Evolutionary conservation across 2,329 filamentous ascomycete species (phyloP).

Genomic region (Claviceps humidiphila): DNA sequence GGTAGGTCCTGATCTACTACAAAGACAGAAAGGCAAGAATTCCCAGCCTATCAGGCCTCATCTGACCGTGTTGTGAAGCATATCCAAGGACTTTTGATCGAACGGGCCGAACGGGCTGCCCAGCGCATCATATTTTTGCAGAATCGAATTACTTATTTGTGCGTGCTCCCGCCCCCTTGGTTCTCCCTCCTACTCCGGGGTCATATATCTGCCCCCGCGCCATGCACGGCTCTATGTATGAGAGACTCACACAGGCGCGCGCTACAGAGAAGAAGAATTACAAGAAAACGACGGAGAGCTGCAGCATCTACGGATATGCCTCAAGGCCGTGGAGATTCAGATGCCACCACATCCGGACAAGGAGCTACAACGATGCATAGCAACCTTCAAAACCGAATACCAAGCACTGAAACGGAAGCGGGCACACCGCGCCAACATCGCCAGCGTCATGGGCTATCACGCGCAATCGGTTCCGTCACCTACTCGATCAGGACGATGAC

Average conservation of each 20-base stretch:
- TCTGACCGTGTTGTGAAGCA: constrained; percentile 25
- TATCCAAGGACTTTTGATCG: constrained; percentile 47
- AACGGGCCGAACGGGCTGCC: constrained; percentile 42
- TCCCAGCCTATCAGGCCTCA: background rate
- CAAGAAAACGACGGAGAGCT: constrained; percentile 46
- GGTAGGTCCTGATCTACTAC: constrained; percentile 21
- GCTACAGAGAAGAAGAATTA: constrained; percentile 38
- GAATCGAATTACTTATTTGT: constrained; percentile 44
- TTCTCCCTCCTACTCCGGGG: background rate
- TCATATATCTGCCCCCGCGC: too few relatives aligned
- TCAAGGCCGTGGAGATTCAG: constrained; percentile 49
- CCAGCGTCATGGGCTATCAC: constrained; percentile 16
- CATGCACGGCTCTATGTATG: too few relatives aligned
- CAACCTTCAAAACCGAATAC: constrained; percentile 49
- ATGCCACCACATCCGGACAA: constrained; percentile 37
- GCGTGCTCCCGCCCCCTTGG: constrained; percentile 11
- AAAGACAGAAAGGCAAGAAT: background rate
- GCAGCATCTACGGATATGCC: constrained; percentile 45
- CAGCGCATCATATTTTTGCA: constrained; percentile 48
- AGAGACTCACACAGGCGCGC: background rate
- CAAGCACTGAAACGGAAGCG: constrained; percentile 33
- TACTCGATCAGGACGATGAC: constrained; percentile 5
- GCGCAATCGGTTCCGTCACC: constrained; percentile 14
- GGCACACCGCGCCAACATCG: constrained; percentile 18
- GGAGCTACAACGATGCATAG: constrained; percentile 45